Percentiles rank a stretch among this genome's conserved stretches.
Conservation (phyloP, 2,329 filamentous ascomycete species). For the Trichoderma koningii region DNA sequence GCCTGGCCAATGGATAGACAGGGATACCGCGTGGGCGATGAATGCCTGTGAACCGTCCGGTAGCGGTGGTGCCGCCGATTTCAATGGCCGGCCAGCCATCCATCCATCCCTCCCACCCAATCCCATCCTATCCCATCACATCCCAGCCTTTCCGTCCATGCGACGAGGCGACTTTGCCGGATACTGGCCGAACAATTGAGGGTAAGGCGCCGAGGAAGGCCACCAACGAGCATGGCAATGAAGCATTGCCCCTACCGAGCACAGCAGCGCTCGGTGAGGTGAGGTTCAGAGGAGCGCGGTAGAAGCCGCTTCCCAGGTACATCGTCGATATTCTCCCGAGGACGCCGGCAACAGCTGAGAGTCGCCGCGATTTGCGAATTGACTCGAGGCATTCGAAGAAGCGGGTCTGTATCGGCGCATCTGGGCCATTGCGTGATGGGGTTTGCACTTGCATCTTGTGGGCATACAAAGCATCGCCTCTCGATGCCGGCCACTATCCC, state of each 20-base stretch:
- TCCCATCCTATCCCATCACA: not conserved
- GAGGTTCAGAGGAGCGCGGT: not conserved
- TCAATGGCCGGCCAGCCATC: slow-evolving; percentile 1
- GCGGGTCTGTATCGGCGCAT: not conserved
- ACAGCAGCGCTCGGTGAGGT: no score
- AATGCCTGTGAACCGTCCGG: not conserved
- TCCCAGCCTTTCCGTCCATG: not conserved
- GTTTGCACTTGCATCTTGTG: slow-evolving; percentile 3
- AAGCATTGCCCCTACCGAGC: slow-evolving; percentile 1
- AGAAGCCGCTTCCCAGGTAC: not conserved
- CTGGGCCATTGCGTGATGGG: slow-evolving; percentile 3
- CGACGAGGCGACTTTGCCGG: slow-evolving; percentile 14
- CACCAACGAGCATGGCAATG: not conserved
- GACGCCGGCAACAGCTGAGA: not conserved
- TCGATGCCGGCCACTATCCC: not conserved
- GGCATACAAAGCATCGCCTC: slow-evolving; percentile 1
- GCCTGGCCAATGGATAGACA: slow-evolving; percentile 14
- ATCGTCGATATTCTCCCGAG: not conserved
- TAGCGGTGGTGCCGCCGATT: slow-evolving; percentile 1
- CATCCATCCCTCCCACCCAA: not conserved
- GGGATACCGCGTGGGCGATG: slow-evolving; percentile 6
- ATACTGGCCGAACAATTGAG: slow-evolving; percentile 10
- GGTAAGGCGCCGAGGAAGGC: not conserved
- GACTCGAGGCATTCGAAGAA: not conserved
- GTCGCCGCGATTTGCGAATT: not conserved